These are phyloP conservation scores for Cystofilobasidium ferigula DNA, from an alignment of 768 basidiomycete genomes.

Conservation along the genomic window DNA sequence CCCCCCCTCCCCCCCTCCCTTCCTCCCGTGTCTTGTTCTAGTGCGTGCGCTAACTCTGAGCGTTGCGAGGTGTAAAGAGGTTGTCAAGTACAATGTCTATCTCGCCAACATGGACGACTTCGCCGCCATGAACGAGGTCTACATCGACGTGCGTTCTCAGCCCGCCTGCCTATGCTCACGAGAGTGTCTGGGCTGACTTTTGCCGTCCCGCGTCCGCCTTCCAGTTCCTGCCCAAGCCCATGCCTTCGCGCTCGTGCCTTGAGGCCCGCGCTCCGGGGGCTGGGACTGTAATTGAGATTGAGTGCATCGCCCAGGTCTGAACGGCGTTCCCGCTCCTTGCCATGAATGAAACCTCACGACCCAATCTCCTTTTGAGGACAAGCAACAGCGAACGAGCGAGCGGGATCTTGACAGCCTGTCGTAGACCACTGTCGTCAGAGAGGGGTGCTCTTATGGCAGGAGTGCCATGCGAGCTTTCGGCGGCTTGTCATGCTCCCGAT, in stretches of 20 bases:
- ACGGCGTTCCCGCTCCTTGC: not conserved
- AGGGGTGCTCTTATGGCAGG: too few relatives aligned
- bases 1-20: too few relatives aligned
- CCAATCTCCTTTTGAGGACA: too few relatives aligned
- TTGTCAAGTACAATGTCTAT: constrained; percentile 26
- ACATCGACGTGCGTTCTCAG: constrained; percentile 22
- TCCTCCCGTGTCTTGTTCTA: too few relatives aligned
- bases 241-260: constrained; percentile 25
- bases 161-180: too few relatives aligned
- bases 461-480: too few relatives aligned
- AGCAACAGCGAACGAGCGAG: too few relatives aligned
- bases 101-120: constrained; percentile 30
- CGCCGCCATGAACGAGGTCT: constrained; percentile 31
- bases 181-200: not conserved
- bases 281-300: constrained; percentile 27
- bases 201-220: not conserved
- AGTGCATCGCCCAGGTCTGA: constrained; percentile 24
- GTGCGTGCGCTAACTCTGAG: too few relatives aligned
- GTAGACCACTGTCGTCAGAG: too few relatives aligned
- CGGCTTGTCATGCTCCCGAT: too few relatives aligned
- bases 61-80: too few relatives aligned
- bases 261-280: constrained; percentile 24
- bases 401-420: too few relatives aligned
- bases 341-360: constrained; percentile 8
- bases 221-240: constrained; percentile 26